Conservation (phyloP, 352 stramenopile species). For the Phytophthora cactorum region DNA sequence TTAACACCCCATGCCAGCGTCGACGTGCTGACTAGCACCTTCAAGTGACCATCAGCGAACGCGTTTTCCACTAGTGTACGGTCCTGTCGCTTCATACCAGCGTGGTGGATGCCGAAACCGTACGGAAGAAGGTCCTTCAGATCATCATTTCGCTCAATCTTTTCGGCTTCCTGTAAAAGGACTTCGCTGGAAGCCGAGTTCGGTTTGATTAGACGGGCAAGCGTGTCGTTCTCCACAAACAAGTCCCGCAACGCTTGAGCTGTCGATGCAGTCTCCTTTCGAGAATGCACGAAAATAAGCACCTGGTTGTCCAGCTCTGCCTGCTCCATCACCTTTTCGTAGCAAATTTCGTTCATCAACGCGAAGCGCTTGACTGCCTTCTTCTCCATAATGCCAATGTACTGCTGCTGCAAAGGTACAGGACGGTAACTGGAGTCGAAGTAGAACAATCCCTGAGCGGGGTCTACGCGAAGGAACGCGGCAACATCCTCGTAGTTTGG, state of each 20-base stretch:
- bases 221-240: constrained; percentile 95
- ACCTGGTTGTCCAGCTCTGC: constrained; percentile 97
- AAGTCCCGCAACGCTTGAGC: constrained; percentile 96
- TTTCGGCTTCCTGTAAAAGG: constrained; percentile 93
- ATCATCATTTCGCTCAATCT: constrained; percentile 95
- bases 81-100: constrained; percentile 97
- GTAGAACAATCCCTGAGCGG: constrained; percentile 98
- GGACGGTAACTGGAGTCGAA: constrained; percentile 99
- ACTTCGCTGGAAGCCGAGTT: constrained; percentile 91
- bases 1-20: constrained; percentile 99
- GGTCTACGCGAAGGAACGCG: constrained; percentile 97
- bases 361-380: constrained; percentile 99
- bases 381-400: constrained; percentile 99
- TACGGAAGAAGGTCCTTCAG: constrained; percentile 99
- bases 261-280: constrained; percentile 98
- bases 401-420: constrained; percentile 99
- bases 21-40: constrained; percentile 97
- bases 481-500: constrained; percentile 99
- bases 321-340: constrained; percentile 98
- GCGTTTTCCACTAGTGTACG: constrained; percentile 98
- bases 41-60: constrained; percentile 97
- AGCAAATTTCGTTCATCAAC: constrained; percentile 99
- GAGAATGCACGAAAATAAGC: constrained; percentile 99
- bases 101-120: constrained; percentile 99
- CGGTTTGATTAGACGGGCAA: constrained; percentile 91